phyloP scores from a whole-genome alignment of 2,329 filamentous ascomycete genomes.

The Rasamsonia emersonii region DNA sequence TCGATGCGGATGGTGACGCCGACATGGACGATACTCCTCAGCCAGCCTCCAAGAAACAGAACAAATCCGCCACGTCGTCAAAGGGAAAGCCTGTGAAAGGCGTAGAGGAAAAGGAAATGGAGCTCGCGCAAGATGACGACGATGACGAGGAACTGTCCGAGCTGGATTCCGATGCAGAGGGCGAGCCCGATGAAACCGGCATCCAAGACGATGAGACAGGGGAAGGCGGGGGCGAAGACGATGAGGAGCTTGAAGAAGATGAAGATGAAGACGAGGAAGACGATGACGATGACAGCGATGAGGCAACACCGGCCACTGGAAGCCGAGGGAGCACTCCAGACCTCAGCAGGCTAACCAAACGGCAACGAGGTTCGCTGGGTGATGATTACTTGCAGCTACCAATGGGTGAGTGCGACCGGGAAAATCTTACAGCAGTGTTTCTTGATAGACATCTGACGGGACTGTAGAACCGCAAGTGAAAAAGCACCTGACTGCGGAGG shows the following conservation, averaged over 20 bases:
- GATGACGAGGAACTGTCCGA: conserved; percentile 43
- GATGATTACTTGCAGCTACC: conserved; percentile 46
- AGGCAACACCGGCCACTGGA: conserved; percentile 37
- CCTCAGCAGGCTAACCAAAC: conserved; percentile 57
- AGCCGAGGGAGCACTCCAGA: conserved; percentile 54
- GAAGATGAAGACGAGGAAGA: conserved; percentile 33
- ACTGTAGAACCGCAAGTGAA: conserved; percentile 57
- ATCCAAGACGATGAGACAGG: conserved; percentile 29
- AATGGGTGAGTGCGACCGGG: conserved; percentile 47
- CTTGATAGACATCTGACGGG: conserved; percentile 9
- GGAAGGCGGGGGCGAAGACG: conserved; percentile 21
- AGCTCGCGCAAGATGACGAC: conserved; percentile 40
- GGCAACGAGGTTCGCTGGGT: conserved; percentile 55
- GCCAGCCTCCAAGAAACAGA: conserved; percentile 27
- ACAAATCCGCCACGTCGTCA: conserved; percentile 29
- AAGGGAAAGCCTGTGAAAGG: conserved; percentile 31
- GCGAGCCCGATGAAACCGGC: conserved; percentile 40
- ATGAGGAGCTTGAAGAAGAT: conserved; percentile 27
- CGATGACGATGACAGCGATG: conserved; percentile 35
- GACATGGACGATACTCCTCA: conserved; percentile 39
- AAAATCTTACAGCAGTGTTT: no score
- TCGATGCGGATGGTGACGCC: conserved; percentile 27
- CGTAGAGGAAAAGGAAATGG: conserved; percentile 41
- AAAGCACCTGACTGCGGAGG: conserved; percentile 63
- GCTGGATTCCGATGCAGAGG: conserved; percentile 38